Evolutionary conservation across 1,284 basidiomycete genomes (phyloP).

Genomic region (Cutaneotrichosporon spelunceum): DNA sequence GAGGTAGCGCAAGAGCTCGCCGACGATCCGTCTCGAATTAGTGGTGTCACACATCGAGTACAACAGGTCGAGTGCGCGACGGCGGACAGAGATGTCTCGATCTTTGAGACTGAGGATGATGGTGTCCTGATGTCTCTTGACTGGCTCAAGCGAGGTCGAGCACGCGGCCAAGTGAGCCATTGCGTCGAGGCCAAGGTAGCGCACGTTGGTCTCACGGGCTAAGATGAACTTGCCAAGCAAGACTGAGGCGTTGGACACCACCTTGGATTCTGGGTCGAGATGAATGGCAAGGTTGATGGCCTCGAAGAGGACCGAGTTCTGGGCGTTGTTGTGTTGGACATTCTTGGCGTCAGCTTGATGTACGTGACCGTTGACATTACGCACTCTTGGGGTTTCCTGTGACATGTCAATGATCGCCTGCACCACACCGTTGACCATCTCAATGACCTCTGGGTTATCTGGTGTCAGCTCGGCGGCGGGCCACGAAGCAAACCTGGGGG

Average conservation of each 20-base stretch:
- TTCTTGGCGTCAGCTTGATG: slow-evolving; percentile 57
- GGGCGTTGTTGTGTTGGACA: slow-evolving; percentile 97
- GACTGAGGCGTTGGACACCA: slow-evolving; percentile 85
- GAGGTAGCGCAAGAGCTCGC: slow-evolving; percentile 87
- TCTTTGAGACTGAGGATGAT: slow-evolving; percentile 93
- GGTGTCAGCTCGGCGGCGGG: slow-evolving; percentile 11
- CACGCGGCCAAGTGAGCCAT: slow-evolving; percentile 97
- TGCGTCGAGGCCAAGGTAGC: slow-evolving; percentile 95
- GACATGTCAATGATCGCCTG: slow-evolving; percentile 90
- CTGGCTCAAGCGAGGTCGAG: slow-evolving; percentile 80
- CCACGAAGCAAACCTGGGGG: slow-evolving; percentile 65
- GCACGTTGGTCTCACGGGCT: slow-evolving; percentile 96
- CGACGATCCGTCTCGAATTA: slow-evolving; percentile 92
- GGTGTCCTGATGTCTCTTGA: slow-evolving; percentile 93
- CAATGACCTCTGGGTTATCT: slow-evolving; percentile 79
- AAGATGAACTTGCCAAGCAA: slow-evolving; percentile 93
- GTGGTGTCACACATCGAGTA: slow-evolving; percentile 99
- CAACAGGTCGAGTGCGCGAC: slow-evolving; percentile 88
- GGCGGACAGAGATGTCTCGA: slow-evolving; percentile 93
- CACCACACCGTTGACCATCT: slow-evolving; percentile 76
- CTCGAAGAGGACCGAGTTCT: slow-evolving; percentile 97
- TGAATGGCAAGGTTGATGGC: slow-evolving; percentile 97
- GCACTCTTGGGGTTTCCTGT: slow-evolving; percentile 71
- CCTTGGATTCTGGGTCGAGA: slow-evolving; percentile 82
- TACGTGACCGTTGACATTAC: slow-evolving; percentile 6